A percentile compares a stretch with the other conserved stretches of the same genome.
Evolutionary conservation across 2,329 filamentous ascomycete species (phyloP).

Genomic region (Exophiala alcalophila): DNA sequence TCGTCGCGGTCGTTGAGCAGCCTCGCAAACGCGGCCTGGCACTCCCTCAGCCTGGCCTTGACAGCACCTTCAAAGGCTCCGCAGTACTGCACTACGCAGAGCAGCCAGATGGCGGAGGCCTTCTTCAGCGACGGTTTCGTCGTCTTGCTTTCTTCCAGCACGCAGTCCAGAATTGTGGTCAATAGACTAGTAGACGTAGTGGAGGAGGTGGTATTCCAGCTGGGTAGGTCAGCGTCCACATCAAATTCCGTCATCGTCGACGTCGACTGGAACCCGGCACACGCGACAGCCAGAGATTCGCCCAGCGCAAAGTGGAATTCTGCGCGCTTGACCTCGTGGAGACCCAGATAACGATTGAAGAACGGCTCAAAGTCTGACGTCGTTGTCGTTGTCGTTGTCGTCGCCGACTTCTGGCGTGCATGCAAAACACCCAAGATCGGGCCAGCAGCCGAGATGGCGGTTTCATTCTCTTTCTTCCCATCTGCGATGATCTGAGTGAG

Average conservation of each 20-base stretch:
- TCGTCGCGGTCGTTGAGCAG: conserved; percentile 87
- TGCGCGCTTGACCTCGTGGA: conserved; percentile 80
- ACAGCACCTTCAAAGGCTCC: conserved; percentile 68
- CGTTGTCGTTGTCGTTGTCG: no score
- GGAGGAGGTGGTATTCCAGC: conserved; percentile 34
- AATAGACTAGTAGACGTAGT: no score
- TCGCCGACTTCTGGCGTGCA: conserved; percentile 33
- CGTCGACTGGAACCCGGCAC: conserved; percentile 79
- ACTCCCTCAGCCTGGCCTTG: conserved; percentile 70
- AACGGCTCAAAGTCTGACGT: conserved; percentile 47
- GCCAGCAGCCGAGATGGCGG: conserved; percentile 76
- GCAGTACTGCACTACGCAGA: conserved; percentile 87
- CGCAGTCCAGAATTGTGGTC: conserved; percentile 62
- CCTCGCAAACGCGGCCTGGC: conserved; percentile 82
- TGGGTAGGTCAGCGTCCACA: conserved; percentile 57
- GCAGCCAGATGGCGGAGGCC: conserved; percentile 90
- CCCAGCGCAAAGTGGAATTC: conserved; percentile 90
- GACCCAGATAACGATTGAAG: conserved; percentile 65
- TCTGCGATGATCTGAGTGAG: conserved; percentile 62
- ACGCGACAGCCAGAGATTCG: conserved; percentile 76
- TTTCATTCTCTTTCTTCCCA: conserved; percentile 77
- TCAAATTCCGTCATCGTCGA: conserved; percentile 73
- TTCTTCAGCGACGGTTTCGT: conserved; percentile 88
- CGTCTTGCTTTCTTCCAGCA: conserved; percentile 72
- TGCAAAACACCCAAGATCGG: conserved; percentile 55